Evolutionary conservation across 2,329 filamentous ascomycete species (phyloP), one percentile per base, ranked within the genome.

Genomic region (Phialemonium atrogriseum): DNA sequence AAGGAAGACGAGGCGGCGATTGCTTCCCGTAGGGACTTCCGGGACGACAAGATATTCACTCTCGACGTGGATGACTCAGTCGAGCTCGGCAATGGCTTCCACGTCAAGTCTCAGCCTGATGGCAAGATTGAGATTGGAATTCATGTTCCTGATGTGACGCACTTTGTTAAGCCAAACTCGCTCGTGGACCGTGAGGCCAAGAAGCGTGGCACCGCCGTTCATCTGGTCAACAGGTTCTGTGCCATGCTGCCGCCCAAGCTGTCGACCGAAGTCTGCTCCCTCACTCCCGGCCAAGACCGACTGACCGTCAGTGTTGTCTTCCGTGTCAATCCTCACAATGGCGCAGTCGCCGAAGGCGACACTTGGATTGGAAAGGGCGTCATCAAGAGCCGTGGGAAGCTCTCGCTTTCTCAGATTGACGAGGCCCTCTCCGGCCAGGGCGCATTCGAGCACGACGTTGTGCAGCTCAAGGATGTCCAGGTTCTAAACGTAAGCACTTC

Each of bases 111-210:
- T 23, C 73, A 86, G 34, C 65, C 74, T 10, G 84, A 94, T 57
- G 87, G 84, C 51, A 83, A 84, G 58, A 79, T 95, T 41, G 89
- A 98, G 55, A 83, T 98, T 46, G 91, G 88, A 62, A 77, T 96
- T 35, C 91, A 98, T 60, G 84, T 98, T 51, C 79, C 89, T 19
- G 91, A 98, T 58, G 81, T 96, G 45, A 81, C 91, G 39, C 86
- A 98, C 62, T 98, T 98, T 54, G 85, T 98, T 56, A 96, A 96
- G 70, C 71, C 81, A 28, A 94, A 93, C 65, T 94, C 88, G 11
- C 74, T 96, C 27, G 88, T 96, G 30, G 91, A 98, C 51, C 82
- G 91, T 27, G 91, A 98, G 61, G 91, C 91, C 9, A 94, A 91
- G 74, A 98, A 96, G 71, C 85, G 91, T 44, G 89, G 89, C 39